phyloP scores from a whole-genome alignment of 2,329 filamentous ascomycete genomes.

The Colletotrichum tanaceti region DNA sequence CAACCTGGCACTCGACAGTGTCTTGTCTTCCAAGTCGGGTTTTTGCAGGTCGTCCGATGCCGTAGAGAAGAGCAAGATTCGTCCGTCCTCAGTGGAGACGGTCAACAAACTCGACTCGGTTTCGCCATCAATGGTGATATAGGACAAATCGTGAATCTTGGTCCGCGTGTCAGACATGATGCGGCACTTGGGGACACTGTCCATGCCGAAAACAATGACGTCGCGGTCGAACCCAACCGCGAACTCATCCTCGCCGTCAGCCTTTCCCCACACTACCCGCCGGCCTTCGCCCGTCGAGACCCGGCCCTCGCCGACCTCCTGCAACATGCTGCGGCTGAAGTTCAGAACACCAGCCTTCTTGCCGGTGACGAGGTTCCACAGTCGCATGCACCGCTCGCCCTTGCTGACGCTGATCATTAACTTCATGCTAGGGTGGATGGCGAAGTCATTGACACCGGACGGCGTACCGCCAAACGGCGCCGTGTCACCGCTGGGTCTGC shows the following conservation, averaged over 20 bases:
- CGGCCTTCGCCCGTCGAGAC: constrained; percentile 85
- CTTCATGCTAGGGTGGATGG: constrained; percentile 95
- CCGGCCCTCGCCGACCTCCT: constrained; percentile 79
- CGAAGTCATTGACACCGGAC: constrained; percentile 93
- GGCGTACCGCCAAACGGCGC: constrained; percentile 83
- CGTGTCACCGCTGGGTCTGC: constrained; percentile 89
- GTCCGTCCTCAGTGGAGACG: constrained; percentile 90
- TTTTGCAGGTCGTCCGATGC: constrained; percentile 59
- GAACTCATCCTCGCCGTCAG: constrained; percentile 82
- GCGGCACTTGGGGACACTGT: constrained; percentile 83
- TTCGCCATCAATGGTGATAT: constrained; percentile 67
- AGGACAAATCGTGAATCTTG: constrained; percentile 86
- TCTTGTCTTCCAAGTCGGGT: constrained; percentile 45
- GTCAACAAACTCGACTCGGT: constrained; percentile 71
- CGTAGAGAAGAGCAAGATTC: constrained; percentile 85
- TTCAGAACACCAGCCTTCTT: constrained; percentile 95
- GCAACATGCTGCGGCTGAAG: constrained; percentile 79
- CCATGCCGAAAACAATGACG: constrained; percentile 85
- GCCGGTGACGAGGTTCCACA: constrained; percentile 97
- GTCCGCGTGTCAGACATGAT: constrained; percentile 75
- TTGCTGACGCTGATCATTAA: constrained; percentile 93
- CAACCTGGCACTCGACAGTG: constrained; percentile 70
- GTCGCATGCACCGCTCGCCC: constrained; percentile 88
- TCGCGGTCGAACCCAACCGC: constrained; percentile 90
- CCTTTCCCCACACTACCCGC: constrained; percentile 81